Evolutionary conservation across 352 stramenopile genomes (phyloP), one percentile per base, ranked within the genome.

Genomic region (Peronospora farinosa): DNA sequence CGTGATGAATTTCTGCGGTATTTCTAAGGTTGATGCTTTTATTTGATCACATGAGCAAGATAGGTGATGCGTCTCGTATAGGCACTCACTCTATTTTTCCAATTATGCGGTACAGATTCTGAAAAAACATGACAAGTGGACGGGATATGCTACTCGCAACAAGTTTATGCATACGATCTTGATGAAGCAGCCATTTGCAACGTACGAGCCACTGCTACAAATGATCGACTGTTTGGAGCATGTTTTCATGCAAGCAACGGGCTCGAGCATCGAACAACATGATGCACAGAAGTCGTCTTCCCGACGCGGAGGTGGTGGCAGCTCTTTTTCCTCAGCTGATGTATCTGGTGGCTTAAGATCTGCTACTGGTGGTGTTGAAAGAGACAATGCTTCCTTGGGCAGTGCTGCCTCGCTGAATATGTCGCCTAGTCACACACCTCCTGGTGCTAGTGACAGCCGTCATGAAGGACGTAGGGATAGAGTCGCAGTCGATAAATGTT

Each of bases 101-200:
- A 15, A 36, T 46, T 11, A 16, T 56, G 40, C 50, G 40, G 12
- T 50, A 9, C 30, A 86, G 80, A 94, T 94, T 47, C 66, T 94
- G 28, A 94, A 94, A 45, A 94, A 94, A 54, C 84, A 94, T 54
- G 84, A 94, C 71, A 92, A 92, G 57, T 94, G 84, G 84, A 94
- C 84, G n/a, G 84, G 84, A 39, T 94, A 94, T 51, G 80, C 81
- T n/a, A 94, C 84, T 23, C 81, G 84, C 23, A 84, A 88, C 61
- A 94, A 94, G 64, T 94, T 92, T 47, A 91, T 94, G 77, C 76
- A 87, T 52, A 88, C 78, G 54, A 91, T 94, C 47, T 60, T 94
- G 43, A 94, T 91, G 74, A 91, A 91, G 61, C 84, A 94, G 54
- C 79, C 81, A 0, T 94, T 94, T 40, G 79, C 84, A 4, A 91